Evolutionary conservation across 768 basidiomycete genomes (phyloP).

Genomic region (Mycena venus): DNA sequence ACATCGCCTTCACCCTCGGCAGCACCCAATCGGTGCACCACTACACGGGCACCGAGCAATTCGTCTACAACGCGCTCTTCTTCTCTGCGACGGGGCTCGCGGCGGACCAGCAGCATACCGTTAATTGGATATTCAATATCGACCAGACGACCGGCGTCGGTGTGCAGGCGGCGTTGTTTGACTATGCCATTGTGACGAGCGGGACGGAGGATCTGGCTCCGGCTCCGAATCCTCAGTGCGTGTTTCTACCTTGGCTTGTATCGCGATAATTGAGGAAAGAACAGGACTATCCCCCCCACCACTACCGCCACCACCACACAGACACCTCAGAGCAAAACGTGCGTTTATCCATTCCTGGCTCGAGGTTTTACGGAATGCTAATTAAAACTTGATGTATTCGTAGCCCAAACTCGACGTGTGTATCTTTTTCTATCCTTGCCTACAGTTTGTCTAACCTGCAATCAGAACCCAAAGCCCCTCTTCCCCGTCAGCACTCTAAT

Average conservation of each 20-base stretch:
- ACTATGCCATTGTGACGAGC: slow-evolving; percentile 34
- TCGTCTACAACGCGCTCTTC: slow-evolving; percentile 32
- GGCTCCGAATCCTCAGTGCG: background rate
- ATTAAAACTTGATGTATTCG: background rate
- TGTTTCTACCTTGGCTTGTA: background rate
- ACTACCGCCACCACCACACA: background rate
- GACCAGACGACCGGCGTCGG: slow-evolving; percentile 15
- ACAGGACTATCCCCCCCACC: background rate
- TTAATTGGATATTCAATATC: slow-evolving; percentile 28
- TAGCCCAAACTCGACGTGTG: slow-evolving; percentile 2
- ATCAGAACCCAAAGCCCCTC: background rate
- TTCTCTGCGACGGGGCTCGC: slow-evolving; percentile 31
- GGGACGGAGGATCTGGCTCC: slow-evolving; percentile 3
- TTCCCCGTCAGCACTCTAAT: slow-evolving; percentile 7
- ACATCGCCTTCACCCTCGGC: slow-evolving; percentile 29
- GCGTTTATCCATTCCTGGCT: background rate
- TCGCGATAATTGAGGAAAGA: background rate
- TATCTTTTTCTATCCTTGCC: background rate
- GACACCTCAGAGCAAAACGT: background rate
- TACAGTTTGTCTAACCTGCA: background rate
- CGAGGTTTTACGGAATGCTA: background rate
- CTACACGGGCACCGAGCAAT: slow-evolving; percentile 28
- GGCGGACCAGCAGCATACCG: slow-evolving; percentile 22
- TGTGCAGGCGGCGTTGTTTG: slow-evolving; percentile 24
- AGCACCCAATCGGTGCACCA: slow-evolving; percentile 6